Evolutionary conservation across 495 filamentous ascomycete species (phyloP).

Genomic region (Penicillium bialowiezense): DNA sequence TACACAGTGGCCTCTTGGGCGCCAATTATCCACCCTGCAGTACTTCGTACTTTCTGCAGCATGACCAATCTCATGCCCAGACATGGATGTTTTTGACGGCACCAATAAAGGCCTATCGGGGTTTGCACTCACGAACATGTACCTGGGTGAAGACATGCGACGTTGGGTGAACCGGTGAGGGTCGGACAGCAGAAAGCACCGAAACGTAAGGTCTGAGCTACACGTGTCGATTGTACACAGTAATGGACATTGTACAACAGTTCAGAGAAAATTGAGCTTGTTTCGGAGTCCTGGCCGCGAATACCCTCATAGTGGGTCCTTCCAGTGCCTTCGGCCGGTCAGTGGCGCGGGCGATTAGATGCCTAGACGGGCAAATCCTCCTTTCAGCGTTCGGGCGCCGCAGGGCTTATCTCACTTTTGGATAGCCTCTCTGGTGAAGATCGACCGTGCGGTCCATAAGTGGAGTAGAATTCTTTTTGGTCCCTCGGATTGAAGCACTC

Average conservation of each 20-base stretch:
- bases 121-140: not conserved
- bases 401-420: conserved; percentile 29
- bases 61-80: conserved; percentile 11
- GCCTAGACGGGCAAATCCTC: conserved; percentile 28
- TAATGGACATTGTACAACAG: too few species aligned
- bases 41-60: conserved; percentile 10
- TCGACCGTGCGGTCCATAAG: conserved; percentile 20
- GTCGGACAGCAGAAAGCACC: too few species aligned
- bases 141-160: not conserved
- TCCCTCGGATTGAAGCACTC: conserved; percentile 12
- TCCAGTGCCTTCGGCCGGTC: conserved; percentile 17
- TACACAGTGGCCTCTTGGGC: not conserved
- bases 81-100: not conserved
- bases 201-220: too few species aligned
- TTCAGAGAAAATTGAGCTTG: conserved; percentile 11
- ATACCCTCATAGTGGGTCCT: conserved; percentile 16
- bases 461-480: conserved; percentile 18
- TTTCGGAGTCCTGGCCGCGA: conserved; percentile 16
- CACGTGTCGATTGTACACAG: too few species aligned
- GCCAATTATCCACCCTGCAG: conserved; percentile 3
- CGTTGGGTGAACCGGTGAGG: not conserved
- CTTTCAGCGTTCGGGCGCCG: conserved; percentile 20
- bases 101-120: conserved; percentile 1
- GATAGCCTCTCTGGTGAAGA: conserved; percentile 15
- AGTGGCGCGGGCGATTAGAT: conserved; percentile 25